phyloP scores from a whole-genome alignment of 495 filamentous ascomycete species.

The Lentithecium fluviatile region DNA sequence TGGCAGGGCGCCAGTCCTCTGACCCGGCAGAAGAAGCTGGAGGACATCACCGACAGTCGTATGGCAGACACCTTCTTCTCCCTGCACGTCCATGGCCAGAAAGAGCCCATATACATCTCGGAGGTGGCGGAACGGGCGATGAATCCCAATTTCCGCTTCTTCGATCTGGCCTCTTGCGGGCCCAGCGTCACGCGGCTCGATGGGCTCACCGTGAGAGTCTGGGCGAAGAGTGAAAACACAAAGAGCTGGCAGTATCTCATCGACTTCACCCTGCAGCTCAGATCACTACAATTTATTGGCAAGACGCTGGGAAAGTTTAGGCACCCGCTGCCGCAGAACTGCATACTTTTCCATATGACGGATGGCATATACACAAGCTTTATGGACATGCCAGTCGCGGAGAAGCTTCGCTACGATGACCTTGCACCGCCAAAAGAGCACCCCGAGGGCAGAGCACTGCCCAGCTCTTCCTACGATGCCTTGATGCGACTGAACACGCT shows the following conservation, averaged over 20 bases:
- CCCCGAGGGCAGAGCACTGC: conserved; percentile 43
- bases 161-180: conserved; percentile 72
- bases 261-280: conserved; percentile 68
- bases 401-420: conserved; percentile 37
- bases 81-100: conserved; percentile 55
- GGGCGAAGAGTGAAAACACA: conserved; percentile 63
- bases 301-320: conserved; percentile 68
- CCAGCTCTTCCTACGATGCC: conserved; percentile 84
- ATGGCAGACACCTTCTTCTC: conserved; percentile 91
- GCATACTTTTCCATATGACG: conserved; percentile 78
- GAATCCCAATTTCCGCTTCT: conserved; percentile 87
- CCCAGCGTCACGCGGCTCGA: conserved; percentile 64
- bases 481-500: conserved; percentile 86
- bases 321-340: conserved; percentile 79
- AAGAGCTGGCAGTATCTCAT: conserved; percentile 65
- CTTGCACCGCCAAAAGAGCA: conserved; percentile 46
- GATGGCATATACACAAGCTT: conserved; percentile 86
- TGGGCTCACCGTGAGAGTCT: conserved; percentile 67
- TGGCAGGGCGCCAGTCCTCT: conserved; percentile 67
- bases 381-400: conserved; percentile 54
- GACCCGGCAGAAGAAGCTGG: conserved; percentile 70
- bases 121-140: conserved; percentile 75
- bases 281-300: conserved; percentile 76
- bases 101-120: conserved; percentile 84
- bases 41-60: conserved; percentile 65